Evolutionary conservation across 306 rosid genomes (phyloP), one percentile per base, ranked within the genome.

Genomic region (Psophocarpus tetragonolobus): DNA sequence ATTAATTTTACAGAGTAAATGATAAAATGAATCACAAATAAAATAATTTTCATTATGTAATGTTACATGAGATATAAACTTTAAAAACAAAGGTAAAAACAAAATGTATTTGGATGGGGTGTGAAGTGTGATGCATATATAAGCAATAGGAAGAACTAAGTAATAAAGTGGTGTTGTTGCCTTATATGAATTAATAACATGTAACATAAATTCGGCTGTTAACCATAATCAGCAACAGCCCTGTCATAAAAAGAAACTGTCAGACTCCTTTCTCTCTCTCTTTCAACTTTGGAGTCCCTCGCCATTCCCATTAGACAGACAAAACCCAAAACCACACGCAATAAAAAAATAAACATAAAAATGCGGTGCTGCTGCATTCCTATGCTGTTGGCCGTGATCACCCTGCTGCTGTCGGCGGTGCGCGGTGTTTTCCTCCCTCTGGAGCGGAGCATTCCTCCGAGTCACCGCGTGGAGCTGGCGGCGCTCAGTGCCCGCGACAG

Each of bases 401-500:
- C 84, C 61, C 32, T 73, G 17, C 77, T 81, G 32, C 71, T 72
- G 21, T 47, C 96, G 50, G 91, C 79, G 18, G 86, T 80, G 75
- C 75, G 47, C 88, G 74, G 87, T 26, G 69, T 48, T 36, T 51
- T 87, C 81, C 96, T 94, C 58, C 57, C 81, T 48, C 85, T 94
- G 30, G 89, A 94, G 72, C 80, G 97, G 30, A 79, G 88, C 33
- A 35, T 90, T 62, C 93, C 97, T 8, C 84, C 71, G 1, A 69
- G 77, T 80, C 87, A 35, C 71, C 85, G 70, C 4, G 84, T 86
- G 67, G 90, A 84, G 10, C 75, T 94, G 54, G 90, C 89, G 65
- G 61, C 41, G 41, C 90, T 94, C 32, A 81, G 84, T 51, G 92
- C 96, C 12, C 91, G 85, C 15, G 97, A 94, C 88, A 76, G 88